Base-by-base conservation (phyloP, 371 early-diverging fungal species). In the Lichtheimia ramosa region DNA sequence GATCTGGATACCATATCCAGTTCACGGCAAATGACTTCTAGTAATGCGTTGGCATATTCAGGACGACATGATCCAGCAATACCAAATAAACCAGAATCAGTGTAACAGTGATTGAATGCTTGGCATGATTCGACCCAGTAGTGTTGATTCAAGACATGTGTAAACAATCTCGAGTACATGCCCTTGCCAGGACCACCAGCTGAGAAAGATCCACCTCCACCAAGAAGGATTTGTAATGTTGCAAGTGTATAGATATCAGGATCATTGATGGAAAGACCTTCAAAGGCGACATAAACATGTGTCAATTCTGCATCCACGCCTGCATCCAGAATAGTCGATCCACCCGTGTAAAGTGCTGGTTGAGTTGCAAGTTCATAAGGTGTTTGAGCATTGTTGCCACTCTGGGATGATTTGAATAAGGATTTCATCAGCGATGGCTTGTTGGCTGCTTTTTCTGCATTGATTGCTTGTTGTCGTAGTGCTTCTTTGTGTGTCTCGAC, bases 111-210 rank as follows among this genome's bases (percentile, higher is more conserved):
- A 67, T 92, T 92, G 77, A 96, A 92, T 28, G 91, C 88, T 70
- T 90, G 82, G 75, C 97, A 96, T 5, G 89, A 91, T 65, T 98
- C 96, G 15, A 96, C 89, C 96, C 96, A 97, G 58, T 85, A 84
- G 70, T 93, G 88, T 63, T 92, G 93, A 73, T 96, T 96, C 58
- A 98, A 81, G 3, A 98, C 96, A 43, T 93, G 87, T 5, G 94
- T 95, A 70, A 95, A 98, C 40, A 98, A 81, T 15, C 97, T 89
- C 15, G 97, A 95, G 82, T 97, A 96, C 96, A 98, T 96, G 60
- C 98, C 98, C 75, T 98, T 97, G 21, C 98, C 98, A 0, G 98
- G 98, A 1, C 98, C 98, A 62, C 98, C 98, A 0, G 98, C 98
- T 13, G 94, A 94, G 75, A 98, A 98, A 5, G 95, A 92, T 1